Evolutionary conservation across 805 yeast species (phyloP).

Genomic region (Ogataea nonfermentans): DNA sequence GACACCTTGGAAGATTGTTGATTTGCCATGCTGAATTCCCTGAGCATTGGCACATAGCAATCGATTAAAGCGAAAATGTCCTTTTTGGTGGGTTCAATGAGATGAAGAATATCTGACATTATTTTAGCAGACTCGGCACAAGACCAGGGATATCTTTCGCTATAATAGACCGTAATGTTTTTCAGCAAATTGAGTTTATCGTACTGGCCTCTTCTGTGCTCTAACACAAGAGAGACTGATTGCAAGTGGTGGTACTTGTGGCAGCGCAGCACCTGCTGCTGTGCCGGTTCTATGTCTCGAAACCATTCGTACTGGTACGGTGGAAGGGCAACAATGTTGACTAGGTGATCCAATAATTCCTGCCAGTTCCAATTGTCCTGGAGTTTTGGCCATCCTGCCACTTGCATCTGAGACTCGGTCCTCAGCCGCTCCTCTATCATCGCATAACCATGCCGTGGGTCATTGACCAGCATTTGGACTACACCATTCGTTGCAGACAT

Average conservation of each 20-base stretch:
- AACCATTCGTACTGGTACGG: constrained; percentile 1
- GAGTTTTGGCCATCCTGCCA: too few relatives aligned
- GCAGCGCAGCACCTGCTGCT: not conserved
- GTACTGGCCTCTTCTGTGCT: not conserved
- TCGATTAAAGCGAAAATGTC: constrained; percentile 3
- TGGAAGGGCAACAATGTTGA: not conserved
- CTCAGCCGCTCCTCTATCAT: too few relatives aligned
- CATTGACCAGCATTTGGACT: not conserved
- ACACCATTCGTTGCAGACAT: not conserved
- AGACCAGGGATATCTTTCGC: constrained; percentile 11
- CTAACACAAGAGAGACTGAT: not conserved
- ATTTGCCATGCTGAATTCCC: constrained; percentile 10
- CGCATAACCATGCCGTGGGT: too few relatives aligned
- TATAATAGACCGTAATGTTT: constrained; percentile 1
- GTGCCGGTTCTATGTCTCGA: not conserved
- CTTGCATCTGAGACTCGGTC: too few relatives aligned
- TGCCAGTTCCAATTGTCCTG: not conserved
- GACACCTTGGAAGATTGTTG: constrained; percentile 11
- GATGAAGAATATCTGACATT: not conserved
- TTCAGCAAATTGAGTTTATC: constrained; percentile 1
- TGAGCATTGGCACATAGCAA: constrained; percentile 5
- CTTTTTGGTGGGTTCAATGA: not conserved
- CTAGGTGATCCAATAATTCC: not conserved
- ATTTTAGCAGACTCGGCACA: not conserved
- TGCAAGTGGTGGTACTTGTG: not conserved